Conservation (phyloP, 352 stramenopile species). For the Phytopythium oedochilum region DNA sequence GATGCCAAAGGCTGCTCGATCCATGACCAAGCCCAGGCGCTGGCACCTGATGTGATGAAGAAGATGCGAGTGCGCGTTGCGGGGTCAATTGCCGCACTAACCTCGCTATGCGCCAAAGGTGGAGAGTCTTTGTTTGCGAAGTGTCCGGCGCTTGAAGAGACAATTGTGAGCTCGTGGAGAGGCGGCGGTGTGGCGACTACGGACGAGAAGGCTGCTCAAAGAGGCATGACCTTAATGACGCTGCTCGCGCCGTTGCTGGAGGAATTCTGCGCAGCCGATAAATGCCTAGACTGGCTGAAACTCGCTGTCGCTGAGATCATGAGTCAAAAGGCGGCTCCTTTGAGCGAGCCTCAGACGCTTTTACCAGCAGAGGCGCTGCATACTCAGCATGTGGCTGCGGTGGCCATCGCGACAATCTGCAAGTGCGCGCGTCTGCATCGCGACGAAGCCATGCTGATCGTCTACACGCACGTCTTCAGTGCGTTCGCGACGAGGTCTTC, state of each 20-base stretch:
- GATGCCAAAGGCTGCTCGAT: neutral
- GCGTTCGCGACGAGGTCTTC: conserved; percentile 11
- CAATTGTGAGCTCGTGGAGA: conserved; percentile 31
- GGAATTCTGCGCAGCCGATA: conserved; percentile 13
- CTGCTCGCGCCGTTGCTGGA: conserved; percentile 33
- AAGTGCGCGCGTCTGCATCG: conserved; percentile 19
- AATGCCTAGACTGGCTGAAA: conserved; percentile 42
- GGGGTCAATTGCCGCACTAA: conserved; percentile 39
- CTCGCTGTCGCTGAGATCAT: conserved; percentile 22
- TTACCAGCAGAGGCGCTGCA: neutral
- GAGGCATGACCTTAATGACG: conserved; percentile 43
- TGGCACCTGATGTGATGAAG: conserved; percentile 19
- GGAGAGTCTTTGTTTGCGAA: conserved; percentile 27
- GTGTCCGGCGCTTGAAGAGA: conserved; percentile 28
- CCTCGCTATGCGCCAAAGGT: conserved; percentile 29
- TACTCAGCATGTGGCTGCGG: conserved; percentile 29
- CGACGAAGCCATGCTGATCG: conserved; percentile 35
- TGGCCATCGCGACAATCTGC: conserved; percentile 46
- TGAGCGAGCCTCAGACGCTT: neutral
- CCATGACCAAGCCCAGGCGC: neutral
- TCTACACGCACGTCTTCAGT: conserved; percentile 50
- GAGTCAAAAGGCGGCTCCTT: conserved; percentile 7
- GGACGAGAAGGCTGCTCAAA: conserved; percentile 34
- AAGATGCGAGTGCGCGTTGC: conserved; percentile 30
- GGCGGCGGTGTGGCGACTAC: neutral